Evolutionary conservation across 164 flowering plant species (phyloP).

Genomic region (Macadamia integrifolia): DNA sequence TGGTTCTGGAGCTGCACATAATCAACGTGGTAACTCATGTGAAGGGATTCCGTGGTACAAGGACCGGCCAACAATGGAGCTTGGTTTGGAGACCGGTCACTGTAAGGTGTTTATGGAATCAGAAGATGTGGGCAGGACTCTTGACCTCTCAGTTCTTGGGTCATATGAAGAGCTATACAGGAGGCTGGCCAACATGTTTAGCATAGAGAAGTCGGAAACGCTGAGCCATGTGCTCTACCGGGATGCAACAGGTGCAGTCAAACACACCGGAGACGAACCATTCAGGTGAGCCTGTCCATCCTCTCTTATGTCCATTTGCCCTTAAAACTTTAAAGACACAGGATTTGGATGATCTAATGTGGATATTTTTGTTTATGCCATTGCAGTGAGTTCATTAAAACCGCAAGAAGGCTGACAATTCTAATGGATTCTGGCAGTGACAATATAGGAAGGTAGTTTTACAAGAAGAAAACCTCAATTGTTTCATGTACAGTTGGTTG

Average conservation of each 20-base stretch:
- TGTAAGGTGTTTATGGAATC: constrained; percentile 83
- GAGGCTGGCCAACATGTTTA: constrained; percentile 55
- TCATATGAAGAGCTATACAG: constrained; percentile 73
- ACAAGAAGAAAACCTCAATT: constrained; percentile 3
- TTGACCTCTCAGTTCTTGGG: constrained; percentile 64
- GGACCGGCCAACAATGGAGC: constrained; percentile 20
- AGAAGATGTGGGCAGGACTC: constrained; percentile 74
- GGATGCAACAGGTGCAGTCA: constrained; percentile 51
- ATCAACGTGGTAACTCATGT: constrained; percentile 19
- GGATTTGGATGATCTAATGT: not conserved
- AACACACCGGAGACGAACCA: constrained; percentile 68
- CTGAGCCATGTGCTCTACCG: constrained; percentile 53
- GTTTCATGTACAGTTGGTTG: not conserved
- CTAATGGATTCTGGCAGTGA: constrained; percentile 37
- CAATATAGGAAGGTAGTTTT: constrained; percentile 35
- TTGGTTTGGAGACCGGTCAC: constrained; percentile 45
- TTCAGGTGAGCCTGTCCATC: constrained; percentile 41
- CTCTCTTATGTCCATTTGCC: not conserved
- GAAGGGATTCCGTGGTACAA: constrained; percentile 31
- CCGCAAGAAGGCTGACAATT: constrained; percentile 54
- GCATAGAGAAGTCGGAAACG: constrained; percentile 42
- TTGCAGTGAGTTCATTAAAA: constrained; percentile 56
- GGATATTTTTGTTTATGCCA: not conserved
- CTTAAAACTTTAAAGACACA: not conserved
- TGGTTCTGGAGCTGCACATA: constrained; percentile 18